Percentiles rank a stretch among this genome's conserved stretches.
phyloP scores from a whole-genome alignment of 139 green algal genomes.

The Chlorella sp. region DNA sequence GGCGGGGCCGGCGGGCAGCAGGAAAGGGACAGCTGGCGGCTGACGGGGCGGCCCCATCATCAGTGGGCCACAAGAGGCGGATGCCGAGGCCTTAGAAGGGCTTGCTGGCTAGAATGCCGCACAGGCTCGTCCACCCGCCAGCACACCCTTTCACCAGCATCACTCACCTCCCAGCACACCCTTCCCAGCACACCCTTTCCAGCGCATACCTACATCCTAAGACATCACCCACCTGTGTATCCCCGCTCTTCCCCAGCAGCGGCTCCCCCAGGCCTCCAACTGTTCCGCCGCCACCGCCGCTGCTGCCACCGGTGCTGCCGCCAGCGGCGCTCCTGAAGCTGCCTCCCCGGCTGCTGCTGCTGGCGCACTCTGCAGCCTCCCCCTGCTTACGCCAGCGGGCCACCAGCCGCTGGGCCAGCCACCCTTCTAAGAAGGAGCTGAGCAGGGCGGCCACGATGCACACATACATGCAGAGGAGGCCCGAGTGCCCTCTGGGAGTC shows the following conservation, averaged over 20 bases:
- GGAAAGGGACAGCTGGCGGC: neutral
- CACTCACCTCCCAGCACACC: neutral
- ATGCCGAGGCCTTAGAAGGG: neutral
- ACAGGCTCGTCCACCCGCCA: too few species aligned
- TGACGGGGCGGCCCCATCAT: neutral
- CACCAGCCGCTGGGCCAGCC: constrained; percentile 17
- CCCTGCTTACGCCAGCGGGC: constrained; percentile 3
- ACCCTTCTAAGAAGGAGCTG: constrained; percentile 33
- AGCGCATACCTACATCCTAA: neutral
- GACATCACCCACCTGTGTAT: neutral
- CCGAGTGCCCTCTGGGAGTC: neutral
- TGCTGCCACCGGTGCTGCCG: neutral
- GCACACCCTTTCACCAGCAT: neutral
- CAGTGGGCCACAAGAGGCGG: neutral
- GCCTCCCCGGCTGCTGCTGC: neutral
- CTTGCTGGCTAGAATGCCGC: too few species aligned
- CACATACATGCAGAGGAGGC: constrained; percentile 56
- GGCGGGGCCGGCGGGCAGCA: neutral
- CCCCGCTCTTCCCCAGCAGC: constrained; percentile 41
- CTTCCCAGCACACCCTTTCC: neutral
- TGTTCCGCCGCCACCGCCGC: neutral
- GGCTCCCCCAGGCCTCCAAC: constrained; percentile 35
- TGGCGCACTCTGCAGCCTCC: constrained; percentile 8
- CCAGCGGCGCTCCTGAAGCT: neutral
- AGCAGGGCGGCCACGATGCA: constrained; percentile 39